phyloP scores from a whole-genome alignment of 2,329 filamentous ascomycete genomes.

The Macroventuria anomochaeta region DNA sequence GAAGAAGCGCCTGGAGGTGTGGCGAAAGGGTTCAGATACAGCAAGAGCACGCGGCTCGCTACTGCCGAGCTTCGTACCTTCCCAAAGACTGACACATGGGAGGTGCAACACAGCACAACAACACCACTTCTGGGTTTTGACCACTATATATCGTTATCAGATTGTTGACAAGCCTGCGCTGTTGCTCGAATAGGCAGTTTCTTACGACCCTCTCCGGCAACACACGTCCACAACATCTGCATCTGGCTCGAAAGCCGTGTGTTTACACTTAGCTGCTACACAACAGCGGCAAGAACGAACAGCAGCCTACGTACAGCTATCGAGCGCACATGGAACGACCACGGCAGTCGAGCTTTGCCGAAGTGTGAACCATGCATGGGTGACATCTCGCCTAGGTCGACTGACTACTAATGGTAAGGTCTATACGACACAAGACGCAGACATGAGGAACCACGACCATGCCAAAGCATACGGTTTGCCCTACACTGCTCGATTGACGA shows the following conservation, averaged over 20 bases:
- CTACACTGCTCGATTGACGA: neutral
- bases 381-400: neutral
- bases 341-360: neutral
- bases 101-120: conserved; percentile 1
- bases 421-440: neutral
- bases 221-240: neutral
- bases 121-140: neutral
- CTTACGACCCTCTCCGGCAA: neutral
- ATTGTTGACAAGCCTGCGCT: neutral
- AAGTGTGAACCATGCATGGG: neutral
- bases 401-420: neutral
- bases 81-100: neutral
- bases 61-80: conserved; percentile 6
- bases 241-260: neutral
- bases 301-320: neutral
- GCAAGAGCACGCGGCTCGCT: neutral
- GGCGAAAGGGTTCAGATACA: neutral
- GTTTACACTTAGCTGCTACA: neutral
- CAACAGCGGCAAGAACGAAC: neutral
- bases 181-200: neutral
- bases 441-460: neutral
- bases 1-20: neutral
- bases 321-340: neutral
- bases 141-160: neutral
- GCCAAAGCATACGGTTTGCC: neutral